These are phyloP conservation scores for Entomortierella parvispora DNA, from an alignment of 192 early-diverging fungal species.

Conservation along the genomic window DNA sequence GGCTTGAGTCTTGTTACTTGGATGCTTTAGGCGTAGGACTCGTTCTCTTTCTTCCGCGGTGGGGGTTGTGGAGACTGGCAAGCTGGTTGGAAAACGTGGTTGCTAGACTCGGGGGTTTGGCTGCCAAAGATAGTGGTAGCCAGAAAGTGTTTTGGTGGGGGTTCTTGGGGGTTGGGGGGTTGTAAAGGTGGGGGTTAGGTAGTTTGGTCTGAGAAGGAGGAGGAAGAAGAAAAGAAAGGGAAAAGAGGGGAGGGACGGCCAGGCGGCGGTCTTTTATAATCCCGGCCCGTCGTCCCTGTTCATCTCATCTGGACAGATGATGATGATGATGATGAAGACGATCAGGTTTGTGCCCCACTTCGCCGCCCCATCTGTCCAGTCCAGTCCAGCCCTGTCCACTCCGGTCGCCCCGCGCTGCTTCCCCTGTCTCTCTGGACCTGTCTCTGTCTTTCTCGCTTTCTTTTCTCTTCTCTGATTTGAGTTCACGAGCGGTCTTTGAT, in stretches of 20 bases:
- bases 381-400: background rate
- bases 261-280: conserved; percentile 18
- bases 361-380: background rate
- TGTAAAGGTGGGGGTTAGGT: conserved; percentile 8
- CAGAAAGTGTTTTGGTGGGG: conserved; percentile 32
- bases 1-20: conserved; percentile 45
- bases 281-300: conserved; percentile 3
- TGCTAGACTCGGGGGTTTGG: conserved; percentile 54
- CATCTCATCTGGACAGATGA: conserved; percentile 5
- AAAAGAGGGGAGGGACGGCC: conserved; percentile 1
- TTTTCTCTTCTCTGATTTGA: background rate
- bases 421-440: background rate
- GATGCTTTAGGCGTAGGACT: conserved; percentile 75
- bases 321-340: too few species aligned
- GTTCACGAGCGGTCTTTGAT: background rate
- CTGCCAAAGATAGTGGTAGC: conserved; percentile 50
- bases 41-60: conserved; percentile 79
- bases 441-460: background rate
- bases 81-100: conserved; percentile 83
- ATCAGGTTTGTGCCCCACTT: background rate
- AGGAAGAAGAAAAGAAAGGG: conserved; percentile 13
- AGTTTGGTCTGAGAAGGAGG: conserved; percentile 18
- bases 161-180: conserved; percentile 17
- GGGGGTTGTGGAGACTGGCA: conserved; percentile 82
- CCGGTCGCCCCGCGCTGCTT: background rate